Evolutionary conservation across 257 asterid genomes (phyloP).

Genomic region (Lithospermum erythrorhizon): DNA sequence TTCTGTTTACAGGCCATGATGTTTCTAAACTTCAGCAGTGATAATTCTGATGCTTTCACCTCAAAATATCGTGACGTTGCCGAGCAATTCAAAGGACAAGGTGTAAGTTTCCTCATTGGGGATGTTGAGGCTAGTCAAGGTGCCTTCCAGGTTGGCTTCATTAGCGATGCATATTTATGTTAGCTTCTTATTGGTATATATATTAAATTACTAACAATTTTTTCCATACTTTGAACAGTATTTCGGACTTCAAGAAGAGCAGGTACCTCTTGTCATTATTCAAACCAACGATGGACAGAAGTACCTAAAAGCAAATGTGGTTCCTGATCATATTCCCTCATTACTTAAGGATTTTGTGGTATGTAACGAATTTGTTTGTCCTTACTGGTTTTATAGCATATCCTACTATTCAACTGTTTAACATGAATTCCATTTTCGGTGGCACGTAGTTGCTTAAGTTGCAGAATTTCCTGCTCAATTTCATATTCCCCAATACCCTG

Average conservation of each 20-base stretch:
- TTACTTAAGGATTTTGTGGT: conserved; percentile 86
- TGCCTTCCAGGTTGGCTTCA: conserved; percentile 75
- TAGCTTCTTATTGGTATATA: conserved; percentile 11
- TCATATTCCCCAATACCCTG: neutral
- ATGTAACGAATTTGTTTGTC: conserved; percentile 8
- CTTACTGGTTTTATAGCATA: neutral
- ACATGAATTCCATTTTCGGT: neutral
- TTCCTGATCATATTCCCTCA: conserved; percentile 61
- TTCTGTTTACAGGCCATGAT: conserved; percentile 1
- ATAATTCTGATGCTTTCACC: conserved; percentile 51
- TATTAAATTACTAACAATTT: neutral
- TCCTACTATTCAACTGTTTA: neutral
- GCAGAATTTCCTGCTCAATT: neutral
- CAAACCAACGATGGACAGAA: conserved; percentile 59
- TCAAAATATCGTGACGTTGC: conserved; percentile 70
- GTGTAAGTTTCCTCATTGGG: conserved; percentile 62
- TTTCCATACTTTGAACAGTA: conserved; percentile 34
- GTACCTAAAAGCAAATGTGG: conserved; percentile 61
- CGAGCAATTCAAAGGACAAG: conserved; percentile 51
- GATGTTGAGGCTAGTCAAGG: conserved; percentile 80
- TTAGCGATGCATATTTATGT: conserved; percentile 7
- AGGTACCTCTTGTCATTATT: conserved; percentile 70
- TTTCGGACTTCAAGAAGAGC: conserved; percentile 80
- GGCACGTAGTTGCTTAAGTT: neutral
- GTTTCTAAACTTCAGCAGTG: neutral